A percentile compares a stretch with the other conserved stretches of the same genome.
These are phyloP conservation scores for Biscutella laevigata DNA, from an alignment of 441 rosid genomes.

Conservation along the genomic window DNA sequence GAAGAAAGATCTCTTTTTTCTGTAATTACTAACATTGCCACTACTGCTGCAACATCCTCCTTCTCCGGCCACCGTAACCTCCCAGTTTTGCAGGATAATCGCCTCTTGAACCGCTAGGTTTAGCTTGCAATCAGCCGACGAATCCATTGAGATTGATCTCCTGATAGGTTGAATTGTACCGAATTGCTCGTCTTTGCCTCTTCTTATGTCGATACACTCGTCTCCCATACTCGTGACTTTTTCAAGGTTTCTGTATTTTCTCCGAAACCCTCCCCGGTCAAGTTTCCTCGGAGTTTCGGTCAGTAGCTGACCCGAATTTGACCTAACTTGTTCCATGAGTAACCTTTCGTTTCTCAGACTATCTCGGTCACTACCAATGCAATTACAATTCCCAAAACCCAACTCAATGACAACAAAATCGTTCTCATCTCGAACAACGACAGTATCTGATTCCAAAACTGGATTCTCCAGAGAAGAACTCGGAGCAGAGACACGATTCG, in stretches of 20 bases:
- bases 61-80: constrained; percentile 24
- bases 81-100: constrained; percentile 31
- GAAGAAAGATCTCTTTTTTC: constrained; percentile 63
- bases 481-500: constrained; percentile 30
- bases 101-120: constrained; percentile 57
- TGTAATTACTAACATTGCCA: constrained; percentile 35
- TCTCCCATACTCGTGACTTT: constrained; percentile 80
- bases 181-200: constrained; percentile 46
- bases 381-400: no score
- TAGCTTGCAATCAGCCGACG: constrained; percentile 54
- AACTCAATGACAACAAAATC: constrained; percentile 71
- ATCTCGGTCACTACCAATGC: constrained; percentile 4
- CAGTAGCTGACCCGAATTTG: constrained; percentile 29
- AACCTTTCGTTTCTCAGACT: constrained; percentile 20
- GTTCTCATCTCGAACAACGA: constrained; percentile 34
- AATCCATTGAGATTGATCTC: constrained; percentile 88
- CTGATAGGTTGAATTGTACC: constrained; percentile 60
- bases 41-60: constrained; percentile 39
- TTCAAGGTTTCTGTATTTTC: constrained; percentile 32
- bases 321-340: constrained; percentile 36
- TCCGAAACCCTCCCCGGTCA: constrained; percentile 27
- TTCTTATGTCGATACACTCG: constrained; percentile 63
- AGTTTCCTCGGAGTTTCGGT: constrained; percentile 26
- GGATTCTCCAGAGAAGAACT: constrained; percentile 40
- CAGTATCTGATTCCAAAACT: neutral